Base-by-base conservation (phyloP, 441 rosid genomes). In the Syzygium malaccense region DNA sequence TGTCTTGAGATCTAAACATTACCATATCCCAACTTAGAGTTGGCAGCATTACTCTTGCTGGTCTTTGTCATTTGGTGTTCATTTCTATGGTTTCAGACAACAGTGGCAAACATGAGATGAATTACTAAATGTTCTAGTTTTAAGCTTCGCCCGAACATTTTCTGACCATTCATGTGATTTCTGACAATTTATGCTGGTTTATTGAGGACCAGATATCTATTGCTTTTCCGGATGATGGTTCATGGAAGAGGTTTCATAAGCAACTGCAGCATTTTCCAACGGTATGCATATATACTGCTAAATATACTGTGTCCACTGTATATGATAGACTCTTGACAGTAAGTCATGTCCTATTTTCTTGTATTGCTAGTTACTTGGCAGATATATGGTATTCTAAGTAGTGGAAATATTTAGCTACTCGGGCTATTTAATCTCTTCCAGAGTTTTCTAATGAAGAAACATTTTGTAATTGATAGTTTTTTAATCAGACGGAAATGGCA, bases 171-270 rank as follows among this genome's bases (percentile, higher is more conserved):
- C 51, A 7, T 30, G 60, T 54, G 86, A 55, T 85, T 55, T 33
- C 86, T 85, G 26, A 55, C 83, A 37, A 75, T 75, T 37, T 75
- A 11, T 75, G 83, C 53, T 85, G 85, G 48, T 64, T 45, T 53
- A 30, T 56, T 57, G 33, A 26, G 53, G 60, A 88, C 33, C 96
- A 98, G 99, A 96, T 98, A 92, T 94, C 99, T 84, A 95, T 98
- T 91, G 99, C 99, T 91, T 98, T 96, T 92, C 99, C 99, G 33
- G 99, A 98, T 93, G 99, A 98, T 88, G 99, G 99, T 91, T 98
- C 99, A 28, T 98, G 99, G 99, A 98, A 98, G 92, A 91, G 99
- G 88, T 98, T 96, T 93, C 98, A 98, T 92, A 98, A 96, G 87
- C 98, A 95, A 92, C 95, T 98, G 90, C 98, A 98, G 89, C 99